Conservation (phyloP, 1,284 basidiomycete genomes). For the Tilletia walkeri region DNA sequence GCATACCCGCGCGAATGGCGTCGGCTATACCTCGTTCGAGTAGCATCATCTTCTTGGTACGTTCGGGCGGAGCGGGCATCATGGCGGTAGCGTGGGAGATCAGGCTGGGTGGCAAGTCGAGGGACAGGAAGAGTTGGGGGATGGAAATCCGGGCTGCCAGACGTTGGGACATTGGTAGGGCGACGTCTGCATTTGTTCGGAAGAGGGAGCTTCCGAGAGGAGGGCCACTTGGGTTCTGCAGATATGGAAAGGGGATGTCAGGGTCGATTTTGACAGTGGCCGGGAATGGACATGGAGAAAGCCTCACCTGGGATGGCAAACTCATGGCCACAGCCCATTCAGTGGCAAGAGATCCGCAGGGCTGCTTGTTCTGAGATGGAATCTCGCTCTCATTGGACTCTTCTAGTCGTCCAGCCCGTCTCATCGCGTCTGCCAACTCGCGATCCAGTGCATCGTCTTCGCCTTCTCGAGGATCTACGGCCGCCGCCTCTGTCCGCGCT, state of each 20-base stretch:
- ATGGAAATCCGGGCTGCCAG: not conserved
- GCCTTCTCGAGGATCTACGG: not conserved
- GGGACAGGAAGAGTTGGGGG: constrained; percentile 12
- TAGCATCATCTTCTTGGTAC: not conserved
- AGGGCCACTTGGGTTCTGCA: not conserved
- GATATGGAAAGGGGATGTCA: no score
- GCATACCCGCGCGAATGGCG: not conserved
- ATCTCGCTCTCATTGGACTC: not conserved
- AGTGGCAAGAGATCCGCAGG: not conserved
- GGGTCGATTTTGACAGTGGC: not conserved
- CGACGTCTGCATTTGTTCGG: constrained; percentile 12
- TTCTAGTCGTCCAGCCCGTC: constrained; percentile 1
- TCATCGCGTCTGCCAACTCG: constrained; percentile 4
- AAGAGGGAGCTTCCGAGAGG: constrained; percentile 7
- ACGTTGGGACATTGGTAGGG: not conserved
- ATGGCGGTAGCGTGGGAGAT: not conserved
- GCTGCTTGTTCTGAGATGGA: not conserved
- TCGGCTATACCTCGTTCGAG: constrained; percentile 11
- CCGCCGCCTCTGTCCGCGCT: no score
- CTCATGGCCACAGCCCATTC: constrained; percentile 16
- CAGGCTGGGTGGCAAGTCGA: constrained; percentile 10
- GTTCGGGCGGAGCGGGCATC: constrained; percentile 2
- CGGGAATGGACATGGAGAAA: not conserved
- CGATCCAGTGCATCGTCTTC: not conserved
- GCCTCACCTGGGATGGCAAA: not conserved